phyloP scores from a whole-genome alignment of 306 rosid species.

The Glycine soja region DNA sequence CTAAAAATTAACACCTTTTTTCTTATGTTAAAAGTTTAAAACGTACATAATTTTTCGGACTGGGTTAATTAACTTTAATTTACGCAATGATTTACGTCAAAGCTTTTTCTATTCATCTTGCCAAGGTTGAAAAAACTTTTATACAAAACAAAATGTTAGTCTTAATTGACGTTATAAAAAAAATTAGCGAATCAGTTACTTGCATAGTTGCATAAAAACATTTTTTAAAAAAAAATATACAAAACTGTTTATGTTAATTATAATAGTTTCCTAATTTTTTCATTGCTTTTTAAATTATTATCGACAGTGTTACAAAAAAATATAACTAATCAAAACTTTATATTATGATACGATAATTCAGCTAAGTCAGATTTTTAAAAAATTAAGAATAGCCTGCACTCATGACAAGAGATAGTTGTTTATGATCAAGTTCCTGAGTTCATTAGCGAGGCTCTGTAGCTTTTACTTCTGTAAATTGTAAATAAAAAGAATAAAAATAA shows the following conservation, averaged over 20 bases:
- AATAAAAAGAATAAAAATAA: too few species aligned
- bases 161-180: neutral
- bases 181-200: neutral
- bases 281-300: neutral
- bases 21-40: neutral
- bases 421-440: too few species aligned
- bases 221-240: neutral
- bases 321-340: too few species aligned
- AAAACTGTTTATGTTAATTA: neutral
- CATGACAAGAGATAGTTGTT: too few species aligned
- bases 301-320: neutral
- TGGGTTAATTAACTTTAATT: conserved; percentile 32
- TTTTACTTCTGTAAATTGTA: too few species aligned
- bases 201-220: neutral
- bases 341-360: too few species aligned
- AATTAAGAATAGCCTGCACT: too few species aligned
- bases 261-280: neutral
- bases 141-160: neutral
- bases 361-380: too few species aligned
- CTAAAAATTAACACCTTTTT: conserved; percentile 20
- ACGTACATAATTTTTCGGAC: neutral
- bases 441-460: too few species aligned
- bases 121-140: neutral
- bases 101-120: conserved; percentile 20
- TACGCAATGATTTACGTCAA: neutral